phyloP scores from a whole-genome alignment of 2,329 filamentous ascomycete species.

The Metarhizium guizhouense region DNA sequence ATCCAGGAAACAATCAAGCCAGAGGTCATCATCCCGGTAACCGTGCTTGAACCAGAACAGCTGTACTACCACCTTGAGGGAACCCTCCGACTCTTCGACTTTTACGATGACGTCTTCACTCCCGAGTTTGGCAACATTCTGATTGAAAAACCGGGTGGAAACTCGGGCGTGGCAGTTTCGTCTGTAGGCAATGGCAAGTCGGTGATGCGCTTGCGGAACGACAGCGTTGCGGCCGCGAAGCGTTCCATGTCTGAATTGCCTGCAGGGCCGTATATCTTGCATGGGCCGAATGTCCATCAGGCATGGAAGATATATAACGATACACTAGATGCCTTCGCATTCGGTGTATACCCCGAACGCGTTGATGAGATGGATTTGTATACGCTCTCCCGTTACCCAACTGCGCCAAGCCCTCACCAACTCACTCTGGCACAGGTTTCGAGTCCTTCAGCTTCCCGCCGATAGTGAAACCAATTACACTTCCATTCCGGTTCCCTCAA shows the following conservation, averaged over 20 bases:
- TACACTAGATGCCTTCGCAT: constrained; percentile 24
- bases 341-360: constrained; percentile 28
- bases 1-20: constrained; percentile 33
- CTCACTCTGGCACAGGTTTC: neutral
- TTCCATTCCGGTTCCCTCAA: constrained; percentile 28
- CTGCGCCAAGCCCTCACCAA: neutral
- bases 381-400: no score
- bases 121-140: constrained; percentile 29
- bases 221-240: constrained; percentile 10
- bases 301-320: constrained; percentile 33
- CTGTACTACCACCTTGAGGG: constrained; percentile 27
- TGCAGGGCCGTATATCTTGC: constrained; percentile 31
- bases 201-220: constrained; percentile 10
- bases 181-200: neutral
- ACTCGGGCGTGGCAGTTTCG: constrained; percentile 4
- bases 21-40: constrained; percentile 30
- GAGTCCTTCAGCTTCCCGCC: constrained; percentile 1
- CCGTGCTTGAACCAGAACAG: constrained; percentile 28
- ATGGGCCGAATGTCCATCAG: constrained; percentile 31
- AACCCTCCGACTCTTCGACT: constrained; percentile 22
- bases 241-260: constrained; percentile 18
- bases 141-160: constrained; percentile 26
- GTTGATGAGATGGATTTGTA: constrained; percentile 7
- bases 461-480: constrained; percentile 8
- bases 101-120: constrained; percentile 29